Base-by-base conservation (phyloP, 2,329 filamentous ascomycete species). In the Colletotrichum trifolii region DNA sequence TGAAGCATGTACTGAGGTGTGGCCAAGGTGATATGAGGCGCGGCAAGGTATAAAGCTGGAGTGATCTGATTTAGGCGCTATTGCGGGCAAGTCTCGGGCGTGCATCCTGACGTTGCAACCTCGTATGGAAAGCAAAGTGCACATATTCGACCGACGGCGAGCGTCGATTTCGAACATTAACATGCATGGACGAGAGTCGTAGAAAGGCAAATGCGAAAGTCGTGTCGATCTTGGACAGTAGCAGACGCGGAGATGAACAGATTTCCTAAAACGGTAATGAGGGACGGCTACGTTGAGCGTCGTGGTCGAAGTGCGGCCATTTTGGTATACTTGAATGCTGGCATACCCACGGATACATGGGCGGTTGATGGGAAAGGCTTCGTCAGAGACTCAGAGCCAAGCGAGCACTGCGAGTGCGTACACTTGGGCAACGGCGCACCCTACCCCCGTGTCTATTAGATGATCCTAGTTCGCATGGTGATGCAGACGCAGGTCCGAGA, bases 401-500 rank as follows among this genome's bases (percentile, higher is more conserved):
- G 17, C 17, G 17, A 17, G 17, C 17, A 25, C 25, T 25, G 4
- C 3, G 25, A 25, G 25, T 25, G 25, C 25, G 25, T 25, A 25
- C 25, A 25, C 25, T 25, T 25, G 4, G 25, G 25, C 25, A 25
- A 25, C 59, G 43, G 54, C 53, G 38, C 60, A 54, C 52, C 53
- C 47, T 53, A 39, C 48, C 53, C 42, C 53, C 64, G 10, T 25
- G 17, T 36, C 35, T 53, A 34, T 54, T 25, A 34, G 48, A 59
- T 54, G 48, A 64, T 71, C 68, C 69, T 56, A 71, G 72, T 71
- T 73, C 71, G 71, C 57, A 56, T 62, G 43, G 39, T 66, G 36
- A 66, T 71, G 71, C 67, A 75, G 75, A 79, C 73, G 78, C 78
- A 81, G 78, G 78, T 80, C 77, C 78, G 64, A 75, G 73, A 76